Evolutionary conservation across 2,329 filamentous ascomycete species (phyloP).

Genomic region (Venturia effusa): DNA sequence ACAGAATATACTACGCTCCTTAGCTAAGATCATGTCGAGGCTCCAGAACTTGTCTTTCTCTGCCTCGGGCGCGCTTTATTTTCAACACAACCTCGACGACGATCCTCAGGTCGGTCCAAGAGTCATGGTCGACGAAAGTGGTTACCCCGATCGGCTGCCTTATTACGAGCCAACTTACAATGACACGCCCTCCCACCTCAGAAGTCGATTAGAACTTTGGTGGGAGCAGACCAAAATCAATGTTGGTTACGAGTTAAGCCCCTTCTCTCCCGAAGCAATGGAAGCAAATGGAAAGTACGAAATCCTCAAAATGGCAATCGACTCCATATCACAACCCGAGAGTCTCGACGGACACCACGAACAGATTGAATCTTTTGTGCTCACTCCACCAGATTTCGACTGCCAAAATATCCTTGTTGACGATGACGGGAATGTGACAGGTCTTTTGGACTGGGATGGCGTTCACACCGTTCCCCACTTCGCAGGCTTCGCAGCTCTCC

Average conservation of each 20-base stretch:
- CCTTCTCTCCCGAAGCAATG: neutral
- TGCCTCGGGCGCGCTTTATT: neutral
- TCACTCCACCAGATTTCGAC: slow-evolving; percentile 11
- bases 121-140: neutral
- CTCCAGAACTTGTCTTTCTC: neutral
- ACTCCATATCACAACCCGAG: neutral
- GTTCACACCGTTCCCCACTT: neutral
- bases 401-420: slow-evolving; percentile 16
- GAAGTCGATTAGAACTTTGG: neutral
- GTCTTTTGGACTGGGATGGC: slow-evolving; percentile 14
- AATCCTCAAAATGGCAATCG: neutral
- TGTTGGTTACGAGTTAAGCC: neutral
- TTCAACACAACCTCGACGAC: neutral
- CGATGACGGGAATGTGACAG: slow-evolving; percentile 14
- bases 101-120: slow-evolving; percentile 2
- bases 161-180: neutral
- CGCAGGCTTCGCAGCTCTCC: neutral
- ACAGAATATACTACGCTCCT: neutral
- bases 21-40: slow-evolving; percentile 3
- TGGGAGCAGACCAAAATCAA: neutral
- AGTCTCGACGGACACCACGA: neutral
- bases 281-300: neutral
- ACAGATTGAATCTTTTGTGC: slow-evolving; percentile 4
- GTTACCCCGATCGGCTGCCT: neutral
- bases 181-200: neutral